Base-by-base conservation (phyloP, 345 rosid species). In the Balakata baccata region DNA sequence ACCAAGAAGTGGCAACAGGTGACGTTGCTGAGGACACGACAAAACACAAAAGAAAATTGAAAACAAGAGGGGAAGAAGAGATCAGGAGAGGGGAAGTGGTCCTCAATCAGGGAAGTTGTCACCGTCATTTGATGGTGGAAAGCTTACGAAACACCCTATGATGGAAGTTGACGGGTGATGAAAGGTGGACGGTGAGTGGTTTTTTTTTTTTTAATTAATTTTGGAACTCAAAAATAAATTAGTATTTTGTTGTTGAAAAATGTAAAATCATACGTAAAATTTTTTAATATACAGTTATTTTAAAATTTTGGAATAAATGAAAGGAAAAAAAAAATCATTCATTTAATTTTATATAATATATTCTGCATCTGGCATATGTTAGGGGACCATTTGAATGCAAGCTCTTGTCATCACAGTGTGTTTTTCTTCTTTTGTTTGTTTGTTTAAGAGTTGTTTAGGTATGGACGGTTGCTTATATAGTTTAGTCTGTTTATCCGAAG, bases 171-270 rank as follows among this genome's bases (percentile, higher is more conserved):
- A 81, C 62, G 71, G 78, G 52, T 60, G 82, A 74, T 64, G 74
- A 22, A 64, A 75, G 73, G 76, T 76, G 82, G 83, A 85, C 87
- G 84, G 83, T 78, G 78, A 20, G 29, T n/a, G 61, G 10, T 57
- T 11, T 57, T 56, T 56, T 22, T 16, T 52, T 17, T 5, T 17
- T 52, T 29, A 29, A 29, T 1, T 1, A 29, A 29, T 1, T 1
- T 29, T 29, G 34, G 2, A 29, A 29, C 34, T 29, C 34, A 29
- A 29, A 29, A 29, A 29, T 29, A 29, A 29, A 29, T 2, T 2
- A 2, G 34, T 29, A 29, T 29, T 1, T 17, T 17, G 3, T 29
- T 29, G 34, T 29, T 29, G 34, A 29, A 29, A 29, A 29, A 52
- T n/a, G 34, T 4, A 43, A 43, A 43, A 4, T 9, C 47, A 29